Evolutionary conservation across 2,329 filamentous ascomycete genomes (phyloP), one percentile per base, ranked within the genome.

Genomic region (Davidsoniella neocaledoniae): DNA sequence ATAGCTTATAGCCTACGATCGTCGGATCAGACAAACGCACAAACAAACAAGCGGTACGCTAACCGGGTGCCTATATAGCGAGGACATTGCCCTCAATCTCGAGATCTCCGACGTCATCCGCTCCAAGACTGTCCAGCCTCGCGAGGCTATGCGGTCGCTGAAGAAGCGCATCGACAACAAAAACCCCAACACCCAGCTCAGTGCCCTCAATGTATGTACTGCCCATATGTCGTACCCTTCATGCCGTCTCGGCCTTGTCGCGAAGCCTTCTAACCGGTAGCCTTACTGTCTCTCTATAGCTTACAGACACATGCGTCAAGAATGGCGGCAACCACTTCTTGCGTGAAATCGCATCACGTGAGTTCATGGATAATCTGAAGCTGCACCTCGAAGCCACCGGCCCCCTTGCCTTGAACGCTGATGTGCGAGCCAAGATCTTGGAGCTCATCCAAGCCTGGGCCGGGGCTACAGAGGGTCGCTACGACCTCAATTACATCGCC

Each of bases 241-340:
- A 5, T 9, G 29, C 29, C 12, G 8, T 33, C 29, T 33, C 29
- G 29, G 29, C 29, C 29, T 25, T 14, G 6, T 43, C 9, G 14
- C 6, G 5, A 8, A 23, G 5, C 12, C 10, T 45, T 9, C 29
- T 38, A 41, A 42, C 43, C 47, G 39, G 43, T 26, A 23, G 33
- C 29, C 21, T 23, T 26, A n/a, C 19, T 48, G 14, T 19, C 41
- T 10, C 19, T 23, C 17, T 43, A 5, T 77, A 78, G 86, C 81
- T 98, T 59, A 94, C 88, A 56, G 91, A 98, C 68, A 96, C 91
- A 1, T 98, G 91, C 63, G 87, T 96, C 54, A 98, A 98, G 70
- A 98, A 98, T 70, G 91, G 91, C 53, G 91, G 91, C 57, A 77
- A 83, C 38, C 91, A 98, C 66, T 98, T 98, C 65, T 79, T 98